A percentile compares a stretch with the other conserved stretches of the same genome.
Evolutionary conservation across 495 filamentous ascomycete genomes (phyloP).

Genomic region (Penicillium steckii): DNA sequence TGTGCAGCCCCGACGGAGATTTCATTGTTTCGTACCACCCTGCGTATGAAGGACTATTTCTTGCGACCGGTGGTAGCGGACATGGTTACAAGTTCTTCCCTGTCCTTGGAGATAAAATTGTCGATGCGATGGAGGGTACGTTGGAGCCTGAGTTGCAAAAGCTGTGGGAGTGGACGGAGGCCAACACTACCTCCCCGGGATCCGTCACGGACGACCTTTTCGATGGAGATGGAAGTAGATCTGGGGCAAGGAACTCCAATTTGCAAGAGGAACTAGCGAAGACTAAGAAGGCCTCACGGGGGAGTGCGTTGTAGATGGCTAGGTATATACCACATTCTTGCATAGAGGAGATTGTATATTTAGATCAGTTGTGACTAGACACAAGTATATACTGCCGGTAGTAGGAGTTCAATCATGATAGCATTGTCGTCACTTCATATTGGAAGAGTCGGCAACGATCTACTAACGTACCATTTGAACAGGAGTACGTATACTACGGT

Average conservation of each 20-base stretch:
- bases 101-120: constrained; percentile 75
- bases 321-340: neutral
- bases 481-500: too few species aligned
- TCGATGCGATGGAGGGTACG: constrained; percentile 60
- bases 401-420: too few species aligned
- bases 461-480: too few species aligned
- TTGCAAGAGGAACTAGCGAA: constrained; percentile 44
- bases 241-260: constrained; percentile 26
- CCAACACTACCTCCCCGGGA: constrained; percentile 23
- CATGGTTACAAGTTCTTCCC: constrained; percentile 91
- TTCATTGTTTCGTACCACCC: constrained; percentile 83
- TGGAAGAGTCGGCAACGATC: too few species aligned
- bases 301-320: constrained; percentile 23
- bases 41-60: constrained; percentile 60
- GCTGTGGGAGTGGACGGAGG: constrained; percentile 66
- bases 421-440: too few species aligned
- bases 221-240: constrained; percentile 53
- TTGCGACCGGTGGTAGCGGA: constrained; percentile 82
- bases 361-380: too few species aligned
- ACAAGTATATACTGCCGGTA: too few species aligned
- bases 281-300: constrained; percentile 26
- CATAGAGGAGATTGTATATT: neutral
- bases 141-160: constrained; percentile 55
- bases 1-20: constrained; percentile 59
- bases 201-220: constrained; percentile 23